phyloP scores from a whole-genome alignment of 352 stramenopile genomes.

The Phytophthora tubulina region DNA sequence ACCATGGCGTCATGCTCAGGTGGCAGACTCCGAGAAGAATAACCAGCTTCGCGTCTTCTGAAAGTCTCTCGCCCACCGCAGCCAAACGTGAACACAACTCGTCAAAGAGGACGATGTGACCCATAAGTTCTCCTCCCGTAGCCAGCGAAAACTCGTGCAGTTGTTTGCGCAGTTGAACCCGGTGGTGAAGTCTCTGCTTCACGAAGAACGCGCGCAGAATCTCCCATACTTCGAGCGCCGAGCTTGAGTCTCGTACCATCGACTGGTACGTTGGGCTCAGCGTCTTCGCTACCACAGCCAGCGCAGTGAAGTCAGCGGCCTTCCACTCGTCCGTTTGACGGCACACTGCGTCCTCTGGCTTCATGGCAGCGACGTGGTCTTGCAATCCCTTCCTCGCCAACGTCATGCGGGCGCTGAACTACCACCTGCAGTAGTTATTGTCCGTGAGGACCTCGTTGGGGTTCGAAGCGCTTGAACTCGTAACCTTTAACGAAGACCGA shows the following conservation, averaged over 20 bases:
- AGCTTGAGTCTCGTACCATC: background rate
- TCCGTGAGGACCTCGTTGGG: too few relatives aligned
- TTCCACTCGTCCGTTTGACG: background rate
- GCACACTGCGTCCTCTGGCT: too few relatives aligned
- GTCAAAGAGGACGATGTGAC: constrained; percentile 25
- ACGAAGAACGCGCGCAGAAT: constrained; percentile 24
- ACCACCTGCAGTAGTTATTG: too few relatives aligned
- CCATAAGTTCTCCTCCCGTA: constrained; percentile 16
- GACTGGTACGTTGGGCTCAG: constrained; percentile 8
- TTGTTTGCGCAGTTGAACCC: constrained; percentile 37
- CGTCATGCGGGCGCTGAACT: too few relatives aligned
- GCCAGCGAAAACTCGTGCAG: constrained; percentile 25
- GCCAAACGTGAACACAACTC: constrained; percentile 22
- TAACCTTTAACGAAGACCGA: too few relatives aligned
- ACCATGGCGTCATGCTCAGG: constrained; percentile 36
- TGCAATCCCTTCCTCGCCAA: too few relatives aligned
- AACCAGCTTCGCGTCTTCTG: constrained; percentile 18
- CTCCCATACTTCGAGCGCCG: constrained; percentile 25
- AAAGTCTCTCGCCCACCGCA: constrained; percentile 20
- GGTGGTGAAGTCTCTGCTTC: constrained; percentile 32
- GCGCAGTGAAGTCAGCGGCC: constrained; percentile 1
- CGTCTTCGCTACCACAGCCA: background rate
- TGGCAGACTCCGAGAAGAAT: constrained; percentile 25
- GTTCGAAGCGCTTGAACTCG: too few relatives aligned
- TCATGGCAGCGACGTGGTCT: too few relatives aligned